Conservation (phyloP, 257 asterid genomes). For the Plantago elongata region DNA sequence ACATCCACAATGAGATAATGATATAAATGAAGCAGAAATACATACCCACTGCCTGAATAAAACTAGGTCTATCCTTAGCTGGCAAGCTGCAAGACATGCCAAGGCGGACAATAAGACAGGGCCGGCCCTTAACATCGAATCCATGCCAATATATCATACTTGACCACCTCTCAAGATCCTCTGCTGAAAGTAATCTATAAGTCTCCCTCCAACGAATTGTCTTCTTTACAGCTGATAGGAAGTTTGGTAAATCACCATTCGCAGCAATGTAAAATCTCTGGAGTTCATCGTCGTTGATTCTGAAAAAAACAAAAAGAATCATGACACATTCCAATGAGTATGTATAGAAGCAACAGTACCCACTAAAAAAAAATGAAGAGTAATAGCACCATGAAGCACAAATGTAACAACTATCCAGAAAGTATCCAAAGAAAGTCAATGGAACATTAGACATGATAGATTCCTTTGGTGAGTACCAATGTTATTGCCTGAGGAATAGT, state of each 20-base stretch:
- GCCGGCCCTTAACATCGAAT: slow-evolving; percentile 55
- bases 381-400: too few species aligned
- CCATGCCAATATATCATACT: slow-evolving; percentile 95
- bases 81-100: slow-evolving; percentile 68
- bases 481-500: too few species aligned
- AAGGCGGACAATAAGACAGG: slow-evolving; percentile 84
- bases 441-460: too few species aligned
- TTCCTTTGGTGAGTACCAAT: too few species aligned
- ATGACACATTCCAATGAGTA: too few species aligned
- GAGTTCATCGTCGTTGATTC: slow-evolving; percentile 65
- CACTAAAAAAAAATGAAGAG: too few species aligned
- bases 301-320: slow-evolving; percentile 25
- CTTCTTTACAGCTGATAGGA: slow-evolving; percentile 65
- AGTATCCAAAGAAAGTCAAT: too few species aligned
- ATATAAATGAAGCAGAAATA: slow-evolving; percentile 20
- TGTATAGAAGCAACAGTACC: too few species aligned
- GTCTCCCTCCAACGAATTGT: slow-evolving; percentile 90
- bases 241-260: slow-evolving; percentile 55
- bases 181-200: slow-evolving; percentile 67
- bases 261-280: slow-evolving; percentile 68
- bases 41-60: slow-evolving; percentile 94
- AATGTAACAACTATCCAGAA: too few species aligned
- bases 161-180: slow-evolving; percentile 90
- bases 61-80: slow-evolving; percentile 65
- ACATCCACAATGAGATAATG: neutral